These are phyloP conservation scores for Galerina marginata DNA, from an alignment of 768 basidiomycete genomes.

Conservation along the genomic window DNA sequence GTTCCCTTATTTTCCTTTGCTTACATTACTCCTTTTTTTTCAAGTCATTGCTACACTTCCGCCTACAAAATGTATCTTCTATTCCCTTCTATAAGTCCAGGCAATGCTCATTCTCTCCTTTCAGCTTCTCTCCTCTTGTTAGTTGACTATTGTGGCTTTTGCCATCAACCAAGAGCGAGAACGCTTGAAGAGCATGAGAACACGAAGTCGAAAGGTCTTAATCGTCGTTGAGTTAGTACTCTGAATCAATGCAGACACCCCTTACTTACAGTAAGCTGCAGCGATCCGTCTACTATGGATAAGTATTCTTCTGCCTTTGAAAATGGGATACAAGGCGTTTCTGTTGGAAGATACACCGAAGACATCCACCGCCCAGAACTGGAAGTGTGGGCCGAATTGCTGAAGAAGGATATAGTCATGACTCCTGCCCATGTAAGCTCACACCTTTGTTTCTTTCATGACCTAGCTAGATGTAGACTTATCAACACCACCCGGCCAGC, in stretches of 20 bases:
- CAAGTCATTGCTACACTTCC: constrained; percentile 41
- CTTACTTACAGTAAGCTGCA: constrained; percentile 11
- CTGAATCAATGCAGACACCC: not conserved
- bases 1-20: not conserved
- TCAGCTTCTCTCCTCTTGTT: constrained; percentile 34
- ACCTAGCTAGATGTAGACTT: not conserved
- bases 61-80: constrained; percentile 29
- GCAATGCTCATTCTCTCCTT: not conserved
- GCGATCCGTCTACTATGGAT: constrained; percentile 26
- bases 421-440: constrained; percentile 44
- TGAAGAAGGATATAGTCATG: constrained; percentile 40
- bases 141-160: constrained; percentile 32
- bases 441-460: constrained; percentile 1
- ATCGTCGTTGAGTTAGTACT: constrained; percentile 39
- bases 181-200: constrained; percentile 12
- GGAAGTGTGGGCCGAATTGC: constrained; percentile 20
- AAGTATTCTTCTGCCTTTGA: constrained; percentile 27
- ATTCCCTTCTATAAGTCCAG: not conserved
- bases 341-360: constrained; percentile 33
- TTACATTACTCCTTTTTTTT: not conserved
- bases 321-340: constrained; percentile 20
- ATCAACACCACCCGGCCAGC: constrained; percentile 29
- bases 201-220: constrained; percentile 31
- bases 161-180: constrained; percentile 31
- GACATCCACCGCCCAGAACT: constrained; percentile 25